Evolutionary conservation across 305 asterid genomes (phyloP), one percentile per base, ranked within the genome.

Genomic region (Fraxinus paxiana): DNA sequence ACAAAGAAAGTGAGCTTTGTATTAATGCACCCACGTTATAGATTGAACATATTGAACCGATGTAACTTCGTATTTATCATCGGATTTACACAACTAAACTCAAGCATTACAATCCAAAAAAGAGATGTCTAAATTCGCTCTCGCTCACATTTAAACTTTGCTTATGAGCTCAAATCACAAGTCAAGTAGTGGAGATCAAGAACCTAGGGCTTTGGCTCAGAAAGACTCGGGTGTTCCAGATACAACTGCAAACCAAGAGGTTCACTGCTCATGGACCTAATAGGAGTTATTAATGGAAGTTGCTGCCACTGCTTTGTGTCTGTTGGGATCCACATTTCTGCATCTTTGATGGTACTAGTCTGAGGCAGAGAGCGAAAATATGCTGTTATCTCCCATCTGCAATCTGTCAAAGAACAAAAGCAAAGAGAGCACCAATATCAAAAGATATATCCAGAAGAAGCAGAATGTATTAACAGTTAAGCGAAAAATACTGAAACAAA

Each of bases 361-460:
- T 91, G 83, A 20, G 97, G 98, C 35, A 91, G 90, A 76, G 88
- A 77, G 1, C 89, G 91, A 43, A 96, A 94, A 84, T 92, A 96
- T 74, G 90, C 94, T 4, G 91, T 92, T 84, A 96, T 91, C 80
- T 96, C 99, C 99, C 99, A 96, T 89, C 94, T 94, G 89, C 95
- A 94, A 86, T 90, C 98, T 96, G 85, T 73, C 24, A 13, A 80
- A 65, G 59, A 71, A 71, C 26, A 76, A 63, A 70, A 77, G 18
- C 18, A 30, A 33, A 13, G 17, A 51, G 6, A 5, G 10, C 31
- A 9, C 30, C 6, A 51, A n/a, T n/a, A 28, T 48, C 15, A 17
- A 75, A 59, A 48, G 22, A 17, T 46, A 26, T 26, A 46, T 43
- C 15, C 26, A 46, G 69, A 24, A 75, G 37, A 31, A 48, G 38